A percentile compares a stretch with the other conserved stretches of the same genome.
Evolutionary conservation across 139 green algal genomes (phyloP).

Genomic region (Chlamydomonas incerta): DNA sequence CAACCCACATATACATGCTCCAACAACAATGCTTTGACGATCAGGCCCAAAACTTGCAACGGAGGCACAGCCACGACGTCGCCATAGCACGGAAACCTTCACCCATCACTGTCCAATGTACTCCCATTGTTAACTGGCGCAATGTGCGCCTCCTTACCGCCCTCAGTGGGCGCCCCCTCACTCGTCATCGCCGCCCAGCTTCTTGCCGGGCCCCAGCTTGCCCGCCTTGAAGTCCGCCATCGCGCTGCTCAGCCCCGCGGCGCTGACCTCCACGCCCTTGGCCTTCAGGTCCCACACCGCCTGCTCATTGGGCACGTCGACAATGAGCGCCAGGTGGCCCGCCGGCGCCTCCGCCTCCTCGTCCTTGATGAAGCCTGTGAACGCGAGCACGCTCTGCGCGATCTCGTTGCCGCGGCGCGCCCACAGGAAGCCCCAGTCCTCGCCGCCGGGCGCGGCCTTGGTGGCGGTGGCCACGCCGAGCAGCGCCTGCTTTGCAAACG

Average conservation of each 20-base stretch:
- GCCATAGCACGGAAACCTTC: no score
- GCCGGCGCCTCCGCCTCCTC: not conserved
- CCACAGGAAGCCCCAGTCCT: conserved; percentile 15
- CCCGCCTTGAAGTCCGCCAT: conserved; percentile 11
- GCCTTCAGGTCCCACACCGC: conserved; percentile 8
- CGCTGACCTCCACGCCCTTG: not conserved
- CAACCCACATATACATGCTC: no score
- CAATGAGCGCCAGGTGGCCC: not conserved
- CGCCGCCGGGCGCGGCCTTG: not conserved
- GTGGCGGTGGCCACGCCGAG: not conserved
- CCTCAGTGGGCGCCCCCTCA: no score
- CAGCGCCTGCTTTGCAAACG: not conserved
- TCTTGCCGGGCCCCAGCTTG: conserved; percentile 4
- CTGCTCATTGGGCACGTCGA: conserved; percentile 30
- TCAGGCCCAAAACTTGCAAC: no score
- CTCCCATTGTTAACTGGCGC: no score
- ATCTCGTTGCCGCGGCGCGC: not conserved
- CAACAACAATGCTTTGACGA: no score
- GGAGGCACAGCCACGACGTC: no score
- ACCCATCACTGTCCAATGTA: no score
- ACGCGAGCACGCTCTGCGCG: not conserved
- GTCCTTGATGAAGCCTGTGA: not conserved
- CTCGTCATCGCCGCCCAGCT: not conserved
- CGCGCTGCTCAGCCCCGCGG: not conserved
- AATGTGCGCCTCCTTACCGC: no score